phyloP scores from a whole-genome alignment of 2,329 filamentous ascomycete species.

The Raffaelea deltoideospora region DNA sequence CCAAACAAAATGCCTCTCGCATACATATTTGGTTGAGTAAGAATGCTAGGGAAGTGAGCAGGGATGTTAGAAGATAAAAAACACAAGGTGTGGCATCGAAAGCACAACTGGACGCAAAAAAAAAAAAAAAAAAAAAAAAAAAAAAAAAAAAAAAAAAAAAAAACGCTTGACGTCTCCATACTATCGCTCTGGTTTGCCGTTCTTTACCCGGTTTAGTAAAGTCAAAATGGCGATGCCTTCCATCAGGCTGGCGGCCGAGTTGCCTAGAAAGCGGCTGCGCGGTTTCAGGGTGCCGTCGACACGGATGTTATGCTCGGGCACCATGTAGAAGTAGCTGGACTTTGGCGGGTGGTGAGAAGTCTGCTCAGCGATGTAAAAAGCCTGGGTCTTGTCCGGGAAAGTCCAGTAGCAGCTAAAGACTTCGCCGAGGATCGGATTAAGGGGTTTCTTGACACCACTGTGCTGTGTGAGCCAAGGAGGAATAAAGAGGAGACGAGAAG shows the following conservation, averaged over 20 bases:
- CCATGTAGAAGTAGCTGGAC: slow-evolving; percentile 98
- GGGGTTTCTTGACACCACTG: slow-evolving; percentile 92
- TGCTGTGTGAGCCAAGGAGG: too few relatives aligned
- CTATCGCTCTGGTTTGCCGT: slow-evolving; percentile 68
- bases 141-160: too few relatives aligned
- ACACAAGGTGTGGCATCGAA: neutral
- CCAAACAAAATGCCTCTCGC: slow-evolving; percentile 91
- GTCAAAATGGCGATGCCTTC: slow-evolving; percentile 83
- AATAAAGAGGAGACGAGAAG: too few relatives aligned
- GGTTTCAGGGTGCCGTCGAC: slow-evolving; percentile 95
- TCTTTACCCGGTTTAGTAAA: slow-evolving; percentile 61
- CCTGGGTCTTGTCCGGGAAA: slow-evolving; percentile 65
- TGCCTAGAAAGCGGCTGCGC: slow-evolving; percentile 85
- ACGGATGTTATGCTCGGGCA: slow-evolving; percentile 79
- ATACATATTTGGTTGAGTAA: slow-evolving; percentile 99
- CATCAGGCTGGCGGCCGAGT: slow-evolving; percentile 96
- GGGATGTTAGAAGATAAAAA: too few relatives aligned
- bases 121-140: too few relatives aligned
- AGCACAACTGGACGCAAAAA: neutral
- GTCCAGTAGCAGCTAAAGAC: slow-evolving; percentile 95
- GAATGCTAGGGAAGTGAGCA: slow-evolving; percentile 44
- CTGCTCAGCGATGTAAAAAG: slow-evolving; percentile 95
- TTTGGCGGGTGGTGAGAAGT: slow-evolving; percentile 97
- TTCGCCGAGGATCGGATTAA: slow-evolving; percentile 94
- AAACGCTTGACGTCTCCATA: too few relatives aligned